phyloP scores from a whole-genome alignment of 2,329 filamentous ascomycete species.

The Paecilomyces sp. region DNA sequence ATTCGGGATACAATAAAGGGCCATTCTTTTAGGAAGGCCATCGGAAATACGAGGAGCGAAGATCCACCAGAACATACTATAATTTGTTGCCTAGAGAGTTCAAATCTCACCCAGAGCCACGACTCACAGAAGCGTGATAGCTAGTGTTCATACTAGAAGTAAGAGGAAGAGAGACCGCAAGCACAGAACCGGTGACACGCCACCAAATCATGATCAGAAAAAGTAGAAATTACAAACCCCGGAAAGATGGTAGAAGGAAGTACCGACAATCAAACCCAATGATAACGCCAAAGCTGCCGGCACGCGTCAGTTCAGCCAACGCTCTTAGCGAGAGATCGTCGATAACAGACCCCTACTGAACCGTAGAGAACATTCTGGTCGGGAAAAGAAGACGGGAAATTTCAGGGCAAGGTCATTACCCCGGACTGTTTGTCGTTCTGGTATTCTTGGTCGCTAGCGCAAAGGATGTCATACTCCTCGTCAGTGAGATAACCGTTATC shows the following conservation, averaged over 20 bases:
- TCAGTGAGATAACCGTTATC: slow-evolving; percentile 85
- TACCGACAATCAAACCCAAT: not conserved
- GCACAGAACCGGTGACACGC: not conserved
- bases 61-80: not conserved
- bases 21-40: not conserved
- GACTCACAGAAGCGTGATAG: not conserved
- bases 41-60: not conserved
- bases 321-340: not conserved
- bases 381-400: not conserved
- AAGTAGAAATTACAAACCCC: not conserved
- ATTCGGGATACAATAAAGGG: not conserved
- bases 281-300: not conserved
- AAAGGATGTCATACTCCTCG: slow-evolving; percentile 95
- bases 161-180: not conserved
- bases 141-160: not conserved
- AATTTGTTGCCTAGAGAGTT: not conserved
- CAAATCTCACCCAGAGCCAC: not conserved
- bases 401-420: not conserved
- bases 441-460: slow-evolving; percentile 87
- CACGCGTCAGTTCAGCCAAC: not conserved
- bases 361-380: not conserved
- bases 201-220: not conserved
- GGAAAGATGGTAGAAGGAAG: not conserved
- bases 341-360: not conserved
- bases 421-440: slow-evolving; percentile 38